A percentile compares a stretch with the other conserved stretches of the same genome.
Conservation (phyloP, 176 grass and related monocot genomes). For the Lolium perenne region DNA sequence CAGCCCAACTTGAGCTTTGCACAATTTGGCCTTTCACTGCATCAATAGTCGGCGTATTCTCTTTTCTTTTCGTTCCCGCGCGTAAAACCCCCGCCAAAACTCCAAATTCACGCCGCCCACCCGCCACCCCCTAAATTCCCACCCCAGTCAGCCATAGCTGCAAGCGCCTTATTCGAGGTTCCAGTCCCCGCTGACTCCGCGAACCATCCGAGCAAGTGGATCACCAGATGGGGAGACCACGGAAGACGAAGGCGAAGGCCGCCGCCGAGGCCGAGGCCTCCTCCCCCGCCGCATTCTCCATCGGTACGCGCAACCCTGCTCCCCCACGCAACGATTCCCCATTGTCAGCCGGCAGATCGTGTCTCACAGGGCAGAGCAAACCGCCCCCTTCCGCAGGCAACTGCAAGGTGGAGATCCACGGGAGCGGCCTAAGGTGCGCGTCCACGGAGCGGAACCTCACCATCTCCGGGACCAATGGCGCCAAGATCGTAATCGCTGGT, state of each 20-base stretch:
- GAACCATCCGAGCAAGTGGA: neutral
- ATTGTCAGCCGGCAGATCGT: neutral
- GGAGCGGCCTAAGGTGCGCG: constrained; percentile 44
- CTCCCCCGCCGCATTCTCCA: constrained; percentile 48
- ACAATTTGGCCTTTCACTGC: too few relatives aligned
- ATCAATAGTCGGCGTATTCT: too few relatives aligned
- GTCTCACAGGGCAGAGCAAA: neutral
- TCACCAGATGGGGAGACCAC: constrained; percentile 43
- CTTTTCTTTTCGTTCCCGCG: neutral
- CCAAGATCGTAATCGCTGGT: constrained; percentile 63
- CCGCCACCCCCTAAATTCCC: neutral
- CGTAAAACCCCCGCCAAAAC: constrained; percentile 20
- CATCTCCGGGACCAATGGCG: constrained; percentile 54
- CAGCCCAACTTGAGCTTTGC: too few relatives aligned
- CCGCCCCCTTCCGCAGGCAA: constrained; percentile 50
- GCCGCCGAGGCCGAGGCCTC: neutral
- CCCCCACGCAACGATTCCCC: neutral
- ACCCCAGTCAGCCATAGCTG: neutral
- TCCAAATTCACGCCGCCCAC: neutral
- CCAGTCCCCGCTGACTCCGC: neutral
- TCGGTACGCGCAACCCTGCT: constrained; percentile 52
- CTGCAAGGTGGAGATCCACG: constrained; percentile 75
- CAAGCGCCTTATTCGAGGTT: too few relatives aligned
- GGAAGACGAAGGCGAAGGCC: constrained; percentile 42
- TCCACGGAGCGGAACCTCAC: constrained; percentile 49